Percentiles rank a stretch among this genome's conserved stretches.
phyloP scores from a whole-genome alignment of 2,329 filamentous ascomycete genomes.

The Chaetomium sp. region DNA sequence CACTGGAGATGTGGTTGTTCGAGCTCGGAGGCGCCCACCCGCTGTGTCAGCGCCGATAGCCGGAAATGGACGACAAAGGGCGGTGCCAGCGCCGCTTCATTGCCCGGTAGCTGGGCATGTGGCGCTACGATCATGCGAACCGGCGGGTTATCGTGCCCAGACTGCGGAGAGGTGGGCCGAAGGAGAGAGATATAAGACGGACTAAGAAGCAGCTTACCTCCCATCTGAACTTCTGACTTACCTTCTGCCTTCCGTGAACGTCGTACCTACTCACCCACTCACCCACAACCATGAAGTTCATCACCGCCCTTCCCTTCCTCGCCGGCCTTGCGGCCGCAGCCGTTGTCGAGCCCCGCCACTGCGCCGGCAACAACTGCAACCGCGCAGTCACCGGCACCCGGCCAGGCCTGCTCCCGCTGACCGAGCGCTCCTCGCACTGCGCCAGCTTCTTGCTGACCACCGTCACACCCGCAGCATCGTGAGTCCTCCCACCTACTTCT shows the following conservation, averaged over 20 bases:
- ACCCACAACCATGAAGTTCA: slow-evolving; percentile 36
- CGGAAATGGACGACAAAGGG: no score
- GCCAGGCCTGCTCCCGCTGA: slow-evolving; percentile 30
- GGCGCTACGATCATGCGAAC: no score
- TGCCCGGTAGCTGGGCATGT: no score
- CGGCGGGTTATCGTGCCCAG: no score
- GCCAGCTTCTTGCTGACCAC: slow-evolving; percentile 35
- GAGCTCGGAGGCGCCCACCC: no score
- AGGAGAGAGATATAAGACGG: no score
- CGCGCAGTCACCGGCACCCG: slow-evolving; percentile 40
- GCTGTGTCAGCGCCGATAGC: no score
- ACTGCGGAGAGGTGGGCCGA: no score
- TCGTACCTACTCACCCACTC: neutral
- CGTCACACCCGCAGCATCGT: slow-evolving; percentile 37
- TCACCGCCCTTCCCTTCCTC: slow-evolving; percentile 33
- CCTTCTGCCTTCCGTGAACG: neutral
- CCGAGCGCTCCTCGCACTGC: slow-evolving; percentile 35
- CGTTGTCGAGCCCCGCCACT: slow-evolving; percentile 31
- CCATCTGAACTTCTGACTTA: neutral
- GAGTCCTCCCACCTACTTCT: slow-evolving; percentile 18
- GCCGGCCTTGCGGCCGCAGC: slow-evolving; percentile 31
- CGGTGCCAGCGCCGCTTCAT: no score
- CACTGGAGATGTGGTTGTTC: no score
- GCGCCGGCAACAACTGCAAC: slow-evolving; percentile 42
- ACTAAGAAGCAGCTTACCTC: no score